These are phyloP conservation scores for Tympanopsis confertula DNA, from an alignment of 2,329 filamentous ascomycete genomes.

Conservation along the genomic window DNA sequence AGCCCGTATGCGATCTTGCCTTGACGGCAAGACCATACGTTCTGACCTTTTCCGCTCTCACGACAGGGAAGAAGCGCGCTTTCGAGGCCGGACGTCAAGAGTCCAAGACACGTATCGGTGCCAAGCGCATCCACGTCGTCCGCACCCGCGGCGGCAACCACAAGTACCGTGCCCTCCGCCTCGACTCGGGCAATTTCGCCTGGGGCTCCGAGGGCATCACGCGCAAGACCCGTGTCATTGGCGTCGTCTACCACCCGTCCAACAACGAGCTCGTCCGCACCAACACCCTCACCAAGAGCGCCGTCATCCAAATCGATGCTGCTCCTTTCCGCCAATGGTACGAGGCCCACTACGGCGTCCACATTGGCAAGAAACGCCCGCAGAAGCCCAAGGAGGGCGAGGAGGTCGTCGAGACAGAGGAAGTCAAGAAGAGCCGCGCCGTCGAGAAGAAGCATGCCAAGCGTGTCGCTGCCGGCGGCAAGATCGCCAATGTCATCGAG, in stretches of 20 bases:
- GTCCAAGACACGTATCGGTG: conserved; percentile 97
- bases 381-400: conserved; percentile 45
- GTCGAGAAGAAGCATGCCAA: conserved; percentile 94
- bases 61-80: conserved; percentile 84
- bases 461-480: conserved; percentile 71
- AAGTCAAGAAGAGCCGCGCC: conserved; percentile 84
- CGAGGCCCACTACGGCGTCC: conserved; percentile 96
- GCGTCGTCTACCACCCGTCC: conserved; percentile 95
- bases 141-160: conserved; percentile 97
- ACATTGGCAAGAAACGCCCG: conserved; percentile 74
- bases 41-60: conserved; percentile 29
- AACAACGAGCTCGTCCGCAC: conserved; percentile 99
- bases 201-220: conserved; percentile 97
- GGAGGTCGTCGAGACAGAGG: conserved; percentile 36
- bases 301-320: conserved; percentile 97
- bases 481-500: conserved; percentile 87
- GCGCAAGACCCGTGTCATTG: conserved; percentile 98
- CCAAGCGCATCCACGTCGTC: conserved; percentile 92
- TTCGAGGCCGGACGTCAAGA: conserved; percentile 99
- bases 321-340: conserved; percentile 99
- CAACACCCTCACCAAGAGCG: conserved; percentile 98
- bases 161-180: conserved; percentile 98
- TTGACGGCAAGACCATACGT: no score
- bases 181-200: conserved; percentile 98
- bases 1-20: conserved; percentile 50